Percentiles rank a stretch among this genome's conserved stretches.
These are phyloP conservation scores for Xylariaceae sp. DNA, from an alignment of 2,329 filamentous ascomycete species.

Conservation along the genomic window DNA sequence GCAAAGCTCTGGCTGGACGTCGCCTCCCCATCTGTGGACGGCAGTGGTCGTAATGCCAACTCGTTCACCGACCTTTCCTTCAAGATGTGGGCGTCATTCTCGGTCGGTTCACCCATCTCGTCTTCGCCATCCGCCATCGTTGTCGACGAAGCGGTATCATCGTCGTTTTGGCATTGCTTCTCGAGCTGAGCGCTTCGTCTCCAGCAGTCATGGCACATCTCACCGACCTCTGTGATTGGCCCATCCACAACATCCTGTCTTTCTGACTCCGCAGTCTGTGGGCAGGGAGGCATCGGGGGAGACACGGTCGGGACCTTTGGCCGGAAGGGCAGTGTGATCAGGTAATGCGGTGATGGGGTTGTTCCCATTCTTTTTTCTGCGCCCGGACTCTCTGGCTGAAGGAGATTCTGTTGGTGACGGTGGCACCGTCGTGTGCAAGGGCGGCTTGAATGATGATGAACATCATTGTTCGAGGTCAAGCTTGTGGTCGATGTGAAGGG, in stretches of 20 bases:
- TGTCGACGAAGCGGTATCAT: neutral
- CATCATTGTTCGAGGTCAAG: neutral
- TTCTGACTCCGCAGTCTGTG: neutral
- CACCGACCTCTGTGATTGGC: constrained; percentile 12
- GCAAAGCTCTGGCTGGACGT: neutral
- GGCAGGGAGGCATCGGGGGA: neutral
- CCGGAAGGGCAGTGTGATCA: neutral
- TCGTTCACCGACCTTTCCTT: constrained; percentile 11
- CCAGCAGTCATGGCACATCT: constrained; percentile 26
- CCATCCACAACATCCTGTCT: neutral
- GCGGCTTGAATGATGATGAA: neutral
- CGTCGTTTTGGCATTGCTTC: neutral
- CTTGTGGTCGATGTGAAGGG: neutral
- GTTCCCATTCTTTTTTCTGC: neutral
- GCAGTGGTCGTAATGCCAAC: neutral
- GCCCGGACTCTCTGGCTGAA: neutral
- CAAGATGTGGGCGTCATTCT: neutral
- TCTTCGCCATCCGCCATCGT: neutral
- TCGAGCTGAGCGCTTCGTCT: neutral
- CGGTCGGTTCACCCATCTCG: neutral
- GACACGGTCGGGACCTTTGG: neutral
- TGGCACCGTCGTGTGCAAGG: constrained; percentile 9
- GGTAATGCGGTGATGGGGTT: neutral
- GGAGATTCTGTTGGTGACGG: constrained; percentile 7
- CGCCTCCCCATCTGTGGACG: neutral